Conservation (phyloP, 2,329 filamentous ascomycete genomes). For the Rhinocladiella similis region DNA sequence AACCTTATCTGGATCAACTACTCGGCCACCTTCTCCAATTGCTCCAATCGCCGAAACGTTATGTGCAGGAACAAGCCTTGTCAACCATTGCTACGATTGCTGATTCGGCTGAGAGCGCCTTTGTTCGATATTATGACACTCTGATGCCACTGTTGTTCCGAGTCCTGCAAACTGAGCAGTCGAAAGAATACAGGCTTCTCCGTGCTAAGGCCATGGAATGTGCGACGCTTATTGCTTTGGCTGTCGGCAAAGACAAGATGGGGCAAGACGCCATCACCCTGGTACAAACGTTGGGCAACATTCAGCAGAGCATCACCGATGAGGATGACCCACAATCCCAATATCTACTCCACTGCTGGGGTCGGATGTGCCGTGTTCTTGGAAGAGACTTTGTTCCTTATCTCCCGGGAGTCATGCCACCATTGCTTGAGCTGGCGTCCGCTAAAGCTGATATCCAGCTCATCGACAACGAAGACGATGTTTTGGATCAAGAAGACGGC, state of each 20-base stretch:
- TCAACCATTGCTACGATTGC: slow-evolving; percentile 98
- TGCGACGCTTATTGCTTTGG: slow-evolving; percentile 87
- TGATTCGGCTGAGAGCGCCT: slow-evolving; percentile 94
- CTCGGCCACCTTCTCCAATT: slow-evolving; percentile 83
- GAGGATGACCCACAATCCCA: slow-evolving; percentile 93
- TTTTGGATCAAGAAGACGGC: slow-evolving; percentile 87
- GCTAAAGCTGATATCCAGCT: slow-evolving; percentile 97
- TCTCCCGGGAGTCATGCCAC: slow-evolving; percentile 89
- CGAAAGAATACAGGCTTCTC: slow-evolving; percentile 87
- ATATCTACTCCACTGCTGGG: slow-evolving; percentile 98
- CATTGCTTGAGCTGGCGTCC: slow-evolving; percentile 83
- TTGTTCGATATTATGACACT: slow-evolving; percentile 91
- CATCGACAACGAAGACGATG: slow-evolving; percentile 90
- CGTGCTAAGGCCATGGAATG: slow-evolving; percentile 99
- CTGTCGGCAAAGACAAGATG: slow-evolving; percentile 90
- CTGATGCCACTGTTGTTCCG: slow-evolving; percentile 94
- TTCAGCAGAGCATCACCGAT: slow-evolving; percentile 83
- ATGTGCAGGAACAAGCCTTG: slow-evolving; percentile 94
- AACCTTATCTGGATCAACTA: slow-evolving; percentile 89
- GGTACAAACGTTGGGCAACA: slow-evolving; percentile 81
- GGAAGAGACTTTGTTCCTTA: slow-evolving; percentile 90
- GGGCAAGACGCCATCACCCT: slow-evolving; percentile 82
- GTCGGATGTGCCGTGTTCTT: slow-evolving; percentile 94
- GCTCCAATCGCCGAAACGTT: slow-evolving; percentile 87
- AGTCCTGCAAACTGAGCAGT: slow-evolving; percentile 83